These are phyloP conservation scores for Colletotrichum scovillei DNA, from an alignment of 2,329 filamentous ascomycete species.

Conservation along the genomic window DNA sequence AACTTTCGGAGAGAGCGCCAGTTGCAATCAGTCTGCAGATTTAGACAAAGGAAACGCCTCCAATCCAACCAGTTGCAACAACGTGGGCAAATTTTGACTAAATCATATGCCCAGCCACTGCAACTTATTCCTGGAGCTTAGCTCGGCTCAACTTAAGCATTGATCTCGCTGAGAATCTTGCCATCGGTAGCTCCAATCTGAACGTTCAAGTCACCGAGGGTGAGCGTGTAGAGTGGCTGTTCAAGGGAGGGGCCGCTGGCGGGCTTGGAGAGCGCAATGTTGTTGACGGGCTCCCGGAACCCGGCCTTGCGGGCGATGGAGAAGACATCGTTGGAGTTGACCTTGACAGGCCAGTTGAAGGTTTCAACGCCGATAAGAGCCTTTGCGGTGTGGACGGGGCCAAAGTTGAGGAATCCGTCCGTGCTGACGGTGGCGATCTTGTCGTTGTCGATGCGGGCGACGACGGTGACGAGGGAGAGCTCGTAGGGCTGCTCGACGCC, in stretches of 20 bases:
- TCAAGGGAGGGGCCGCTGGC: not conserved
- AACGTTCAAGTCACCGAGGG: not conserved
- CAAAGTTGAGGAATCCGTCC: not conserved
- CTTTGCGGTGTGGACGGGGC: not conserved
- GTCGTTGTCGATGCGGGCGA: not conserved
- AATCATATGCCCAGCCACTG: too few species aligned
- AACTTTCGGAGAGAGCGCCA: too few species aligned
- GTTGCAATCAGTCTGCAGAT: too few species aligned
- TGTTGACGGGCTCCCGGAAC: not conserved
- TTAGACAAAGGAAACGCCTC: accelerated
- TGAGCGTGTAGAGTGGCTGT: not conserved
- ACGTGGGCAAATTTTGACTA: too few species aligned
- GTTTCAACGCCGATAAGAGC: not conserved
- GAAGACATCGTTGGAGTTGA: not conserved
- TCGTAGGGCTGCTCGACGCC: not conserved
- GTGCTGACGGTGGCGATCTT: not conserved
- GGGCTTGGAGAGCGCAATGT: not conserved
- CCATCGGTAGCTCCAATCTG: not conserved
- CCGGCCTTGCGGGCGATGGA: not conserved
- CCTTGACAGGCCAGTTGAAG: not conserved
- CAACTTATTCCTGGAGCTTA: too few species aligned
- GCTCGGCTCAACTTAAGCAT: too few species aligned
- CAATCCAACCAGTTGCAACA: too few species aligned
- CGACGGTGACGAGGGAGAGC: not conserved
- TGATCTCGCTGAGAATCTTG: not conserved